Base-by-base conservation (phyloP, 257 asterid genomes). In the Schizonepeta tenuifolia region DNA sequence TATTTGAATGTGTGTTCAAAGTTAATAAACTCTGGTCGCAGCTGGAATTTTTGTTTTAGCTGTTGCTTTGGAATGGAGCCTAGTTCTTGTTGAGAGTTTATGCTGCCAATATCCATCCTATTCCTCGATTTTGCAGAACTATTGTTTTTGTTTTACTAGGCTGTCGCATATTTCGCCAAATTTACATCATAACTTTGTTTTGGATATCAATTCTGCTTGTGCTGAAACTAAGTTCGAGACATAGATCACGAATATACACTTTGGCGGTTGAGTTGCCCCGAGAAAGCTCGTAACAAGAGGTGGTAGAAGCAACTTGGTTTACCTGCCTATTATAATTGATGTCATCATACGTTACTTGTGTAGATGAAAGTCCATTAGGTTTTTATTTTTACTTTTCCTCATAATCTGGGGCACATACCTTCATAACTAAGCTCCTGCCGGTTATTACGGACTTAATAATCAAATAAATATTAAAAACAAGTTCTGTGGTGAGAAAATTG, bases 281-380 rank as follows among this genome's bases (percentile, higher is more conserved):
- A 53, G 22, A 6, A 67, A 18, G 46, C 60, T 68, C 17, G 47
- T 10, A 66, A 9, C 40, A 36, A 36, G 21, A 26, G 71, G 71
- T 17, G 35, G 20, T 7, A 14, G 58, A 51, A 50, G 17, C 49
- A 67, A 67, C 36, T 67, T 67, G 49, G 47, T 49, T 67, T 33
- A 28, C 17, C 7, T 18, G 7, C 18, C n/a, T 12, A 10, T 33
- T 2, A 31, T 18, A 70, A 43, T 9, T 60, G 12, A 21, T 10
- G 24, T 22, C 60, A 33, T 40, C 24, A 22, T 56, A 10, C 21
- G 41, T 26, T 9, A 46, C 33, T 41, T 12, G 35, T 21, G 54
- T 69, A 33, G 55, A 5, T 21, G 54, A 21, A 69, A 69, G 2
- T 36, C 54, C 20, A 6, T 22, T 51, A 47, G 44, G 12, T 10